Evolutionary conservation across 371 early-diverging fungal species (phyloP), one percentile per base, ranked within the genome.

Genomic region (Catenaria anguillulae): DNA sequence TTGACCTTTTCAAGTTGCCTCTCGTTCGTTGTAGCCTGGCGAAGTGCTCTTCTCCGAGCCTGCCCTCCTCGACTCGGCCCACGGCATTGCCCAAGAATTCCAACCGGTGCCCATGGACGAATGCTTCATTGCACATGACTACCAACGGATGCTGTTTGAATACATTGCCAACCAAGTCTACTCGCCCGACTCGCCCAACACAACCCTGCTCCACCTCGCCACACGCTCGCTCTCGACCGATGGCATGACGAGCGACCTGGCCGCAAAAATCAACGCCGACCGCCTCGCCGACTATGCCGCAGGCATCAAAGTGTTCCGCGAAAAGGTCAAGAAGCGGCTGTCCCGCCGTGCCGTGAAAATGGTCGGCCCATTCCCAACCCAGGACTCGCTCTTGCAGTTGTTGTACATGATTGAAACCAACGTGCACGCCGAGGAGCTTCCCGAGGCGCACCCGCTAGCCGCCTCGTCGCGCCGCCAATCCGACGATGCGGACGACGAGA

Each of bases 251-350:
- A 24, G 24, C 24, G 8, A n/a, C n/a, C 58, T 58, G 24, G 58
- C 58, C 29, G 40, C 8, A 10, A n/a, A 31, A 12, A 21, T 42
- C 15, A 29, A 31, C 31, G 26, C 35, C 17, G 58, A 6, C 21
- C 36, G 58, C 15, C 6, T 33, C 21, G 58, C 58, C 1, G 17
- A 36, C 26, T 58, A 42, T 15, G 15, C 26, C 13, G 36, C 24
- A n/a, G 58, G 26, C 3, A 21, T 42, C 42, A 58, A 58, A 31
- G 31, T 31, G 24, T 58, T 58, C 42, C 58, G 43, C 42, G 58
- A 58, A 24, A 58, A 31, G 31, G 24, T 58, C 40, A 58, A 58
- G 58, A 58, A 36, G 24, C 58, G 58, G 29, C 31, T 58, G 10
- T 8, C n/a, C 29, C n/a, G 31, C 17, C 58, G 58, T 12, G 43